These are phyloP conservation scores for Starmerella bacillaris DNA, from an alignment of 805 yeast species.

Conservation along the genomic window DNA sequence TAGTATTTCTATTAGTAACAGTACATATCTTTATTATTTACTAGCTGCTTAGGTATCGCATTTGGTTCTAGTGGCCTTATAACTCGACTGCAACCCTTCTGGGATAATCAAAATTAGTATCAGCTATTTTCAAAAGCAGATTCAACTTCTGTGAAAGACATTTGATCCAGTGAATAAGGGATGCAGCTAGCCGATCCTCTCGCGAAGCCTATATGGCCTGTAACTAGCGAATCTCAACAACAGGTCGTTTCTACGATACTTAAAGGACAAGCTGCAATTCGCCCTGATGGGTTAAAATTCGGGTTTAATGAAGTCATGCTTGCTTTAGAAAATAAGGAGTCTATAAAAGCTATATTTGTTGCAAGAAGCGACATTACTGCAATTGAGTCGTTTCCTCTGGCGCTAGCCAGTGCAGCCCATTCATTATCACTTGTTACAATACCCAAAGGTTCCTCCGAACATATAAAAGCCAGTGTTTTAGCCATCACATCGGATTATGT, in stretches of 20 bases:
- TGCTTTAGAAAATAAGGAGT: slow-evolving; percentile 7
- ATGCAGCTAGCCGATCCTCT: slow-evolving; percentile 11
- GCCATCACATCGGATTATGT: slow-evolving; percentile 5
- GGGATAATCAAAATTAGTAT: too few relatives aligned
- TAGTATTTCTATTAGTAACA: too few relatives aligned
- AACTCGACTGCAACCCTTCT: too few relatives aligned
- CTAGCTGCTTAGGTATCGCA: too few relatives aligned
- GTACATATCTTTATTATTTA: too few relatives aligned
- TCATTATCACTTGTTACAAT: slow-evolving; percentile 11
- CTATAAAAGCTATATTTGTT: slow-evolving; percentile 11
- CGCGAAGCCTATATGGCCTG: slow-evolving; percentile 17
- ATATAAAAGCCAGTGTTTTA: slow-evolving; percentile 7
- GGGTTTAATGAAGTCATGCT: slow-evolving; percentile 19
- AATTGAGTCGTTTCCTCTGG: slow-evolving; percentile 11
- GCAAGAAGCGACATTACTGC: slow-evolving; percentile 13
- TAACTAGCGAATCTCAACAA: slow-evolving; percentile 3
- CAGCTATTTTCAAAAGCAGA: too few relatives aligned
- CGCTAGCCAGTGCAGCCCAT: slow-evolving; percentile 13
- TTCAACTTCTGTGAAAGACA: too few relatives aligned
- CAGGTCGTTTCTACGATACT: slow-evolving; percentile 7
- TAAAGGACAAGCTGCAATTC: not conserved
- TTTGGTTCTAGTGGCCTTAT: too few relatives aligned
- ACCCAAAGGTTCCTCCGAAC: slow-evolving; percentile 8
- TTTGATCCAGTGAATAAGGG: too few relatives aligned
- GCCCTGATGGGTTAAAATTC: slow-evolving; percentile 9